phyloP scores from a whole-genome alignment of 129 eudicot genomes.

The Tanacetum coccineum region DNA sequence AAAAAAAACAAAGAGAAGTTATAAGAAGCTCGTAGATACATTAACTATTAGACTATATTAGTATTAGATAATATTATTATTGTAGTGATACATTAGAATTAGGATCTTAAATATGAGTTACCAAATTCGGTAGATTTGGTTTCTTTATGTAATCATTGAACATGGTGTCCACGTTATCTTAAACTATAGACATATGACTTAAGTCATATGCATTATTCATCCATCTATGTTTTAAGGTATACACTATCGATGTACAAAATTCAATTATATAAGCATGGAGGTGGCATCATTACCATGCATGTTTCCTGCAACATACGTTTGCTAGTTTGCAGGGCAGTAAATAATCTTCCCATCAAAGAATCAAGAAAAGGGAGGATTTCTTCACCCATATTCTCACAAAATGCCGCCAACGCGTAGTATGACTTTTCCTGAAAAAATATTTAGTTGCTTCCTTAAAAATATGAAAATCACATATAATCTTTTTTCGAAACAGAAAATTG shows the following conservation, averaged over 20 bases:
- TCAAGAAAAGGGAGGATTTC: constrained; percentile 94
- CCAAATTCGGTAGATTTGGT: too few species aligned
- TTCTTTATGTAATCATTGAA: too few species aligned
- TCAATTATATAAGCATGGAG: not conserved
- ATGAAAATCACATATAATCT: too few species aligned
- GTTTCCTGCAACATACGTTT: constrained; percentile 92
- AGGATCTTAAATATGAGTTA: not conserved
- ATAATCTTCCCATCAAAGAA: constrained; percentile 77
- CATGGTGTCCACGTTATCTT: too few species aligned
- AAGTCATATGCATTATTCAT: too few species aligned
- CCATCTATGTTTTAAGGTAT: too few species aligned
- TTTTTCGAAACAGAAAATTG: too few species aligned
- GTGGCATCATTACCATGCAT: constrained; percentile 71
- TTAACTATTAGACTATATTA: too few species aligned
- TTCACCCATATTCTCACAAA: constrained; percentile 98
- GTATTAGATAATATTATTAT: too few species aligned
- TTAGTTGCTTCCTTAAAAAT: constrained; percentile 1
- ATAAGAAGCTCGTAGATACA: not conserved
- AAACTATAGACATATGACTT: too few species aligned
- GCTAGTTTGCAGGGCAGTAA: constrained; percentile 73
- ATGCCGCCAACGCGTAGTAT: constrained; percentile 93
- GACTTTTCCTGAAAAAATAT: constrained; percentile 77
- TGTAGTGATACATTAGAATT: too few species aligned
- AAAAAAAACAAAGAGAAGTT: constrained; percentile 10
- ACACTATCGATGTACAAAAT: not conserved